phyloP scores from a whole-genome alignment of 2,329 filamentous ascomycete species.

The Verticillium tricorpus region DNA sequence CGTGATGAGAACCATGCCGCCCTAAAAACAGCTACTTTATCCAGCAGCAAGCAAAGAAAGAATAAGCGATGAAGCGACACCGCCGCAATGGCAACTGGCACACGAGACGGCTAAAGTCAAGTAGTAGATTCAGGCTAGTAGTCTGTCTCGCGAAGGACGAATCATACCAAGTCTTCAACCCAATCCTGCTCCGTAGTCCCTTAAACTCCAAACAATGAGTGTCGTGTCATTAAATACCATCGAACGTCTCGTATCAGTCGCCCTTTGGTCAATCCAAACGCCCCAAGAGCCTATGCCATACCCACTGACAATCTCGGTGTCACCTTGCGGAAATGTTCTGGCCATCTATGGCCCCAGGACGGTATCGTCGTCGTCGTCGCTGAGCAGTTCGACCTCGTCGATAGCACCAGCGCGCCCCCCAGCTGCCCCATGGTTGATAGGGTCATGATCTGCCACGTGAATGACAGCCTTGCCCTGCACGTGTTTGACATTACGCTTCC shows the following conservation, averaged over 20 bases:
- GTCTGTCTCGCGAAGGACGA: background rate
- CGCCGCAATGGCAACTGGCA: constrained; percentile 18
- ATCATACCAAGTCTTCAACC: background rate
- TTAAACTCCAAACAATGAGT: background rate
- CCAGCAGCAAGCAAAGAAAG: constrained; percentile 18
- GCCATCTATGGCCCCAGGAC: constrained; percentile 18
- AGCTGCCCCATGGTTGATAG: constrained; percentile 45
- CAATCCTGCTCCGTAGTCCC: background rate
- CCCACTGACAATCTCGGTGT: background rate
- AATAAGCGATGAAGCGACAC: background rate
- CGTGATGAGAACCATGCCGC: constrained; percentile 62
- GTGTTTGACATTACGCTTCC: constrained; percentile 71
- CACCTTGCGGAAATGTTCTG: background rate
- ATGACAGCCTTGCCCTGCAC: constrained; percentile 81
- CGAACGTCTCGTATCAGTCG: background rate
- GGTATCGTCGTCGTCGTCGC: constrained; percentile 58
- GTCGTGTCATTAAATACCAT: too few species aligned
- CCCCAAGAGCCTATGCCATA: background rate
- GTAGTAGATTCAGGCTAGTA: constrained; percentile 15
- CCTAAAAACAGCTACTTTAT: constrained; percentile 13
- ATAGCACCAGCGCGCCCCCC: constrained; percentile 67
- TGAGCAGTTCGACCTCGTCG: constrained; percentile 85
- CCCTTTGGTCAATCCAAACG: constrained; percentile 11
- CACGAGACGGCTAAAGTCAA: constrained; percentile 18
- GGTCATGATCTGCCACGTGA: constrained; percentile 71